Base-by-base conservation (phyloP, 441 rosid genomes). In the Gossypium schwendimanii region DNA sequence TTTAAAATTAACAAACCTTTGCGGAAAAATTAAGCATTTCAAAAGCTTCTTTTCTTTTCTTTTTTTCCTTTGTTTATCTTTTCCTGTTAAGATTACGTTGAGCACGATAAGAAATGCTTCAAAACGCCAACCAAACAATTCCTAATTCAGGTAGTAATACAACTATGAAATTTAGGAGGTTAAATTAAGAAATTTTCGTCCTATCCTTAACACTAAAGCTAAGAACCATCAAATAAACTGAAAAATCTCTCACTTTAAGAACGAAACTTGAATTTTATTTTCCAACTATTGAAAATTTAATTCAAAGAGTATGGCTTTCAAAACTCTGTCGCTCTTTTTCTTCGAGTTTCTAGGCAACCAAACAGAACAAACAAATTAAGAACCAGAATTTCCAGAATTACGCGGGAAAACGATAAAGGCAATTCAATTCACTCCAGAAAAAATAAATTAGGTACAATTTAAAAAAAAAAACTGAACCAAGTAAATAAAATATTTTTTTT, bases 321-420 rank as follows among this genome's bases (percentile, higher is more conserved):
- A 63, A 63, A 31, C 47, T 54, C 21, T 3, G 23, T 9, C 1
- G 11, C 44, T 69, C 69, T 28, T 63, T 71, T 69, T 39, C 77
- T 68, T 66, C 60, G 73, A 73, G 57, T 76, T 80, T 73, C 66
- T 23, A 72, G 63, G 76, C 79, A 77, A 60, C 77, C 80, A 75
- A 67, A 78, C 81, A 82, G 59, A 44, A 39, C 67, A 74, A 11
- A 72, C 44, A 6, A 77, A 63, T 71, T 39, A 49, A 70, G 63
- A 71, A 58, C 54, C 63, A 33, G 1, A 70, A 77, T 74, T 74
- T 7, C 54, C 20, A 73, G 12, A 73, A 66, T 23, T 20, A 57
- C 4, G 9, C 66, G 33, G 31, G 50, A 70, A 15, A 72, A 61
- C 47, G 28, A 0, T 10, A 52, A 77, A 63, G 12, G 39, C 39